A percentile compares a stretch with the other conserved stretches of the same genome.
Conservation (phyloP, 306 rosid genomes). For the Ammopiptanthus mongolicus region DNA sequence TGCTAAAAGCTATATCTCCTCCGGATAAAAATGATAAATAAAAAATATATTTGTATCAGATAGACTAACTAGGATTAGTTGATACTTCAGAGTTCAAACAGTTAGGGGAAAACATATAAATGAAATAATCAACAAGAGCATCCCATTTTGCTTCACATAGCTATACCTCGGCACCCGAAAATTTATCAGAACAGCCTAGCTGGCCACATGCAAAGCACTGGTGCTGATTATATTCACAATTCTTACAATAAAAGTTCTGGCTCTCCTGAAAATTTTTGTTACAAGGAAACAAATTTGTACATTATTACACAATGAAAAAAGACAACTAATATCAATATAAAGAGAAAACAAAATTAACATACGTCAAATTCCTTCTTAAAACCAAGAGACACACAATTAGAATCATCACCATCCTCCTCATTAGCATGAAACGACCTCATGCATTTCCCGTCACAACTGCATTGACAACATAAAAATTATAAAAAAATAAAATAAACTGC, state of each 20-base stretch:
- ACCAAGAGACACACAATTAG: conserved; percentile 70
- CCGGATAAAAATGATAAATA: neutral
- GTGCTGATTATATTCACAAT: conserved; percentile 67
- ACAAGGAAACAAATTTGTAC: conserved; percentile 15
- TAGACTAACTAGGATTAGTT: neutral
- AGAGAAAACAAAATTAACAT: conserved; percentile 31
- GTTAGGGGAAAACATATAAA: neutral
- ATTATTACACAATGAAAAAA: conserved; percentile 4
- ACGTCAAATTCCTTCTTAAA: conserved; percentile 66
- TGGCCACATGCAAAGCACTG: conserved; percentile 89
- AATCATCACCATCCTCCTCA: conserved; percentile 51
- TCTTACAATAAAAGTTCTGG: conserved; percentile 61
- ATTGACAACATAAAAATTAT: neutral
- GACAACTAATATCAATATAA: neutral
- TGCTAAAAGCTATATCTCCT: conserved; percentile 1
- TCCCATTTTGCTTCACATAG: neutral
- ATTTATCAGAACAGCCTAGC: conserved; percentile 73
- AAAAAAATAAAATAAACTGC: neutral
- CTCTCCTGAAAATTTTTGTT: conserved; percentile 52
- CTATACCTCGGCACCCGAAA: conserved; percentile 75
- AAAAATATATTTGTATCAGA: neutral
- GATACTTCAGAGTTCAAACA: neutral
- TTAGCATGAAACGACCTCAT: conserved; percentile 87
- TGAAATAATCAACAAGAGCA: conserved; percentile 6
- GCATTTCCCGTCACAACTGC: conserved; percentile 95